A percentile compares a stretch with the other conserved stretches of the same genome.
phyloP scores from a whole-genome alignment of 1,139 yeast genomes.

The Blastobotrys proliferans region DNA sequence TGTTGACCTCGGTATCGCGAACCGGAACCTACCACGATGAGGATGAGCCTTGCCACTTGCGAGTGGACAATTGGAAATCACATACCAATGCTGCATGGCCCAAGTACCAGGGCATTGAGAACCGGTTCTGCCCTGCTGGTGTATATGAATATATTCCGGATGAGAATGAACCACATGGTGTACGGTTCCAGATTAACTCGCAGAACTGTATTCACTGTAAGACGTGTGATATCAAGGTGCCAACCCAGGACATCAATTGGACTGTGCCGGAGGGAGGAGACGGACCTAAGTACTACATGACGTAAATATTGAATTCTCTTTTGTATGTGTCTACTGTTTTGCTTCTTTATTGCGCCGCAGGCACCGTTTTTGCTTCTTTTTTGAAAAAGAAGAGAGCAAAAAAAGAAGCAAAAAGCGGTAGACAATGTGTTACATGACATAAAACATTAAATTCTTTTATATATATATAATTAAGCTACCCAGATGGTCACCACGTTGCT shows the following conservation, averaged over 20 bases:
- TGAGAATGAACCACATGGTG: constrained; percentile 53
- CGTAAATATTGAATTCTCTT: constrained; percentile 42
- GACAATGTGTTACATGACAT: too few species aligned
- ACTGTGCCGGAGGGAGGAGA: constrained; percentile 97
- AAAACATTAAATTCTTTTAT: too few species aligned
- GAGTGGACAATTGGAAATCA: constrained; percentile 64
- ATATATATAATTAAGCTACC: constrained; percentile 12
- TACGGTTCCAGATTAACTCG: constrained; percentile 83
- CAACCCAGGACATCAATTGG: constrained; percentile 93
- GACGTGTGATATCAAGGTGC: constrained; percentile 96
- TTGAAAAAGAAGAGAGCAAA: too few species aligned
- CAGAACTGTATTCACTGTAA: constrained; percentile 98
- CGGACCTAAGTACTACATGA: constrained; percentile 90
- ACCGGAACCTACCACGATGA: constrained; percentile 97
- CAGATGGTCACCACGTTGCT: constrained; percentile 15
- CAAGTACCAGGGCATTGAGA: constrained; percentile 78
- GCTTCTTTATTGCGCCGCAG: too few species aligned
- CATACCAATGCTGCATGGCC: constrained; percentile 73
- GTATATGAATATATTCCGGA: constrained; percentile 90
- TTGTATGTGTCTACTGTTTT: too few species aligned
- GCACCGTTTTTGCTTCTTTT: too few species aligned
- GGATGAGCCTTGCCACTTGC: constrained; percentile 83
- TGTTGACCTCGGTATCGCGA: constrained; percentile 86
- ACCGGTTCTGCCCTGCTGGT: constrained; percentile 96
- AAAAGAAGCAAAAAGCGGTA: too few species aligned